Evolutionary conservation across 768 basidiomycete species (phyloP).

Genomic region (Pulveroboletus sp.): DNA sequence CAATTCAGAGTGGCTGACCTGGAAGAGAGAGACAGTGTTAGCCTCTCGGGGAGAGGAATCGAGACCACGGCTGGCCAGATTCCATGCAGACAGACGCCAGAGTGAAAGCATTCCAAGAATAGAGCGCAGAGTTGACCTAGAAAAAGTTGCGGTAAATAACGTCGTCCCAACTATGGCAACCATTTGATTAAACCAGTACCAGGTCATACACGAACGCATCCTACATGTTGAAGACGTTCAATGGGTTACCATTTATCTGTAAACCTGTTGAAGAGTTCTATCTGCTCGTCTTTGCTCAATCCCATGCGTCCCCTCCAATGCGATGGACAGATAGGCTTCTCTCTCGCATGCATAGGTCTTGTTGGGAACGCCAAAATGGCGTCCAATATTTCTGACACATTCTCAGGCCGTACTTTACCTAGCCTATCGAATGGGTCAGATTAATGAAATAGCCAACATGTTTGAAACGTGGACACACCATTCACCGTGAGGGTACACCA

Average conservation of each 20-base stretch:
- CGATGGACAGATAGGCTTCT: slow-evolving; percentile 39
- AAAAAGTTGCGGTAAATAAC: background rate
- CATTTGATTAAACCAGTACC: background rate
- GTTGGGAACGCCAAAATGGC: slow-evolving; percentile 35
- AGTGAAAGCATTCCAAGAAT: background rate
- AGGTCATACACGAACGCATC: background rate
- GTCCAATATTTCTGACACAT: slow-evolving; percentile 56
- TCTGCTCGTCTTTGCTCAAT: slow-evolving; percentile 54
- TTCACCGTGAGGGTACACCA: slow-evolving; percentile 70
- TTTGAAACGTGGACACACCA: slow-evolving; percentile 44
- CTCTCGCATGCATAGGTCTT: slow-evolving; percentile 25
- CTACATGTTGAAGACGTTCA: background rate
- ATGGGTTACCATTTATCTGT: background rate
- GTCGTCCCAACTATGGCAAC: background rate
- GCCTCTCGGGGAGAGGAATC: too few species aligned
- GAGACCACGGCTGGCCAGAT: background rate
- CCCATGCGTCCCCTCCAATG: slow-evolving; percentile 79
- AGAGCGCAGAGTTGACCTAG: background rate
- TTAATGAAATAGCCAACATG: background rate
- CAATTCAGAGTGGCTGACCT: background rate
- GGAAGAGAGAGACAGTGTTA: too few species aligned
- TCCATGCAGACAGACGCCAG: background rate
- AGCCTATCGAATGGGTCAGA: slow-evolving; percentile 43
- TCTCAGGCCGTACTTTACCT: slow-evolving; percentile 53
- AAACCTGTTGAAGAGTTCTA: slow-evolving; percentile 31